Evolutionary conservation across 768 basidiomycete genomes (phyloP).

Genomic region (Suillus placidus): DNA sequence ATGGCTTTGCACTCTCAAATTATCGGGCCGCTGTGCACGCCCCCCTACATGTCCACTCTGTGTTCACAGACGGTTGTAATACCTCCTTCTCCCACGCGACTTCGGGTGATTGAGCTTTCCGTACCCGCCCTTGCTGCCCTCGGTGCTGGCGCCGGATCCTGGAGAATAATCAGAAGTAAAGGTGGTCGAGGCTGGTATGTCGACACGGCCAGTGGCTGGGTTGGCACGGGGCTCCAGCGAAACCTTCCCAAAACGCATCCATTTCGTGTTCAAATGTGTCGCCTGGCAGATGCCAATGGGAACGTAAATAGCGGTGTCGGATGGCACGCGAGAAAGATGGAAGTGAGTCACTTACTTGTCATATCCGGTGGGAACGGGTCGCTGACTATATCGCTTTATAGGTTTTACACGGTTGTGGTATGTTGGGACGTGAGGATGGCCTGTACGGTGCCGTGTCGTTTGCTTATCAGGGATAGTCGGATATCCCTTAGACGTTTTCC

Average conservation of each 20-base stretch:
- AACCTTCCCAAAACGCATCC: constrained; percentile 65
- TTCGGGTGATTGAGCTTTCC: constrained; percentile 88
- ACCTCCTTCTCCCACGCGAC: constrained; percentile 61
- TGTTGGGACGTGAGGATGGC: constrained; percentile 92
- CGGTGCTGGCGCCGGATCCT: constrained; percentile 79
- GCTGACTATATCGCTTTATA: constrained; percentile 29
- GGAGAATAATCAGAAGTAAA: constrained; percentile 90
- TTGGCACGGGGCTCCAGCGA: constrained; percentile 54
- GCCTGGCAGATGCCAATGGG: constrained; percentile 78
- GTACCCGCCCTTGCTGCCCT: constrained; percentile 69
- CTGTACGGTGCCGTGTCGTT: constrained; percentile 94
- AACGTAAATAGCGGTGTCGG: constrained; percentile 91
- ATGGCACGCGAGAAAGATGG: constrained; percentile 98
- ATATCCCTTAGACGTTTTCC: neutral
- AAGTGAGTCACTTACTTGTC: constrained; percentile 56
- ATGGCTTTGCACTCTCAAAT: constrained; percentile 75
- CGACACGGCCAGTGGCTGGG: constrained; percentile 84
- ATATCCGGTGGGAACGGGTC: constrained; percentile 1
- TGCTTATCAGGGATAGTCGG: constrained; percentile 79
- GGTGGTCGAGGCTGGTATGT: constrained; percentile 96
- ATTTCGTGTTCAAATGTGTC: constrained; percentile 69
- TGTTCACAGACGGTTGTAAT: constrained; percentile 31
- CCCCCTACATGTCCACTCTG: constrained; percentile 72
- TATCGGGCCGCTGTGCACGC: constrained; percentile 77
- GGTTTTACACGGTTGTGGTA: constrained; percentile 86